These are phyloP conservation scores for Withania somnifera DNA, from an alignment of 305 asterid genomes.

Conservation along the genomic window DNA sequence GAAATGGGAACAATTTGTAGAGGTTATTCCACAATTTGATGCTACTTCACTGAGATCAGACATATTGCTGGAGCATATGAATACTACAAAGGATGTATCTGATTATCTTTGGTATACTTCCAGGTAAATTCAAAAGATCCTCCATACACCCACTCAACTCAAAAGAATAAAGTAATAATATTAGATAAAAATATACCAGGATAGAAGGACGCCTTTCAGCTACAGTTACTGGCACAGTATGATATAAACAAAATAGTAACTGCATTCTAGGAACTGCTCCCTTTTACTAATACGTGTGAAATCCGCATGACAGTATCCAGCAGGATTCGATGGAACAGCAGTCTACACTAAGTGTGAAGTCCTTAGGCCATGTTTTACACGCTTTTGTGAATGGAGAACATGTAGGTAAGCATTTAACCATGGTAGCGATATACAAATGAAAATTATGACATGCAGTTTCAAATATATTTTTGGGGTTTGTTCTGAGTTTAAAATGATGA, in stretches of 20 bases:
- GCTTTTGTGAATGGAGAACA: conserved; percentile 57
- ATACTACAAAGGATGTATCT: conserved; percentile 64
- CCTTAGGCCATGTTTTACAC: conserved; percentile 61
- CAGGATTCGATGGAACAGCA: conserved; percentile 15
- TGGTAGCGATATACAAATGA: background rate
- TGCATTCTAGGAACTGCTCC: background rate
- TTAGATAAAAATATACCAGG: background rate
- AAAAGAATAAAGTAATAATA: background rate
- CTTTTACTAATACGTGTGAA: conserved; percentile 4
- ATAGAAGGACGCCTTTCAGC: background rate
- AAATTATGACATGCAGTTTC: background rate
- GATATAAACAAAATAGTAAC: background rate
- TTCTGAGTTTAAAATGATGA: background rate
- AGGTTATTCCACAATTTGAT: conserved; percentile 34
- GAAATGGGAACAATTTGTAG: conserved; percentile 52
- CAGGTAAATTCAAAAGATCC: conserved; percentile 23
- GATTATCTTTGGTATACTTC: conserved; percentile 86
- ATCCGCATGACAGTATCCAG: conserved; percentile 28
- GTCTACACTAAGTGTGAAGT: conserved; percentile 34
- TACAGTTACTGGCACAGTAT: background rate
- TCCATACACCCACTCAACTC: background rate
- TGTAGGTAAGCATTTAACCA: conserved; percentile 27
- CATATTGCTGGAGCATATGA: conserved; percentile 61
- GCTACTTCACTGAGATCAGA: conserved; percentile 34
- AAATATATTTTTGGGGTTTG: background rate